A percentile compares a stretch with the other conserved stretches of the same genome.
phyloP scores from a whole-genome alignment of 495 filamentous ascomycete genomes.

The Penicillium angulare region DNA sequence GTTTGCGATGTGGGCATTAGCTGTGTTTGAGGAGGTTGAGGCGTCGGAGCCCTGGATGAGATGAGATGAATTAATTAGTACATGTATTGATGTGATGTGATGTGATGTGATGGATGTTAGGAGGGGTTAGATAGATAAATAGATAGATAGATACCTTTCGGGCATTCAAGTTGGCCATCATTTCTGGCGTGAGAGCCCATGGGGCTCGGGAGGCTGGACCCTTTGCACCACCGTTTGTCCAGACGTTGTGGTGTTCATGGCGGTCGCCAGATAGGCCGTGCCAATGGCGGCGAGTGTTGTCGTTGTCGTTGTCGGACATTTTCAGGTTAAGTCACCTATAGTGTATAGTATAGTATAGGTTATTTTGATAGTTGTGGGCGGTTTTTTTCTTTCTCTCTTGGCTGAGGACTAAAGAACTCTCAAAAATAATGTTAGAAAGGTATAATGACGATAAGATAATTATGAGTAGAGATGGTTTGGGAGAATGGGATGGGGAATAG shows the following conservation, averaged over 20 bases:
- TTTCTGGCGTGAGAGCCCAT: conserved; percentile 25
- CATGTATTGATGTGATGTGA: not conserved
- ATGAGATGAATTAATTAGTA: not conserved
- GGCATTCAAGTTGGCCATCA: conserved; percentile 7
- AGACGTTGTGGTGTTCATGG: conserved; percentile 44
- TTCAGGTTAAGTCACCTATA: too few relatives aligned
- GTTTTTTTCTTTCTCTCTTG: too few relatives aligned
- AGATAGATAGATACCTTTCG: conserved; percentile 17
- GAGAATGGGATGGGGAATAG: not conserved
- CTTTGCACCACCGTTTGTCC: conserved; percentile 38
- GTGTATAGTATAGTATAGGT: too few relatives aligned
- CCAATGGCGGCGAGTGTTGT: conserved; percentile 36
- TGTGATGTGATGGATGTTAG: not conserved
- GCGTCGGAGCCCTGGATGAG: conserved; percentile 23
- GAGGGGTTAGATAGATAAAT: not conserved
- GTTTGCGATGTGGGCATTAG: not conserved
- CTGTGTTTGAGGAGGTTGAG: conserved; percentile 22
- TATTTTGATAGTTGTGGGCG: too few relatives aligned
- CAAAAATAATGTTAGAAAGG: too few relatives aligned
- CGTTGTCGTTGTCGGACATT: conserved; percentile 24
- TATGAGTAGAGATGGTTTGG: too few relatives aligned
- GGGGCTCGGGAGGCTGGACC: conserved; percentile 21
- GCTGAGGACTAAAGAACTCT: too few relatives aligned
- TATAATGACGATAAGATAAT: too few relatives aligned
- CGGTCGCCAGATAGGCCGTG: conserved; percentile 40